phyloP scores from a whole-genome alignment of 108 stramenopile genomes.

The Nannochloropsis granulata region DNA sequence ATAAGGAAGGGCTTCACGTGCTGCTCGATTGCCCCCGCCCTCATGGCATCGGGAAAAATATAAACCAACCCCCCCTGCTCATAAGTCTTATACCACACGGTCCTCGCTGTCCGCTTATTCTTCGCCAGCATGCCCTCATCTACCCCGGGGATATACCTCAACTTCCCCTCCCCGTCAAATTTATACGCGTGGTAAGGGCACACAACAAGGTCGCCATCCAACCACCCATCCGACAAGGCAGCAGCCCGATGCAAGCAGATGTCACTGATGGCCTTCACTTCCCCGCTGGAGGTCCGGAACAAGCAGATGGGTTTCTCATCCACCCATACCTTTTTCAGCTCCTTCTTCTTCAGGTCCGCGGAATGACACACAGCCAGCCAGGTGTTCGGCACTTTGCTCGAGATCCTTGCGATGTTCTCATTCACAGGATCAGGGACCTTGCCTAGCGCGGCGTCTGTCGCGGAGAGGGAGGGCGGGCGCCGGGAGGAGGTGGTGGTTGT shows the following conservation, averaged over 20 bases:
- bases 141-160: conserved; percentile 13
- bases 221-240: conserved; percentile 19
- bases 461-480: not conserved
- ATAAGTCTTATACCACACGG: not conserved
- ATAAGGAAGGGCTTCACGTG: conserved; percentile 7
- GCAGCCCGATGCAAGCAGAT: conserved; percentile 29
- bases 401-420: not conserved
- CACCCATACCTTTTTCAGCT: conserved; percentile 6
- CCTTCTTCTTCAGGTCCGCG: not conserved
- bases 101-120: not conserved
- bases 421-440: not conserved
- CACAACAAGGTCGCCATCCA: conserved; percentile 2
- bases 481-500: not conserved
- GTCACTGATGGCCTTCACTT: conserved; percentile 13
- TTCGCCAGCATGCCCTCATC: not conserved
- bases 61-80: conserved; percentile 22
- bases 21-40: conserved; percentile 19
- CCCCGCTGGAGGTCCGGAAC: conserved; percentile 5
- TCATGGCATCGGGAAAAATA: conserved; percentile 20
- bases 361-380: conserved; percentile 26
- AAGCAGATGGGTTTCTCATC: conserved; percentile 20
- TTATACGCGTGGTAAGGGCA: conserved; percentile 31
- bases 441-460: not conserved
- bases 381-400: conserved; percentile 19
- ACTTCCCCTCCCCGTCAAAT: conserved; percentile 15